A percentile compares a stretch with the other conserved stretches of the same genome.
phyloP scores from a whole-genome alignment of 2,329 filamentous ascomycete species.

The Stagonosporopsis cucurbitacearum region DNA sequence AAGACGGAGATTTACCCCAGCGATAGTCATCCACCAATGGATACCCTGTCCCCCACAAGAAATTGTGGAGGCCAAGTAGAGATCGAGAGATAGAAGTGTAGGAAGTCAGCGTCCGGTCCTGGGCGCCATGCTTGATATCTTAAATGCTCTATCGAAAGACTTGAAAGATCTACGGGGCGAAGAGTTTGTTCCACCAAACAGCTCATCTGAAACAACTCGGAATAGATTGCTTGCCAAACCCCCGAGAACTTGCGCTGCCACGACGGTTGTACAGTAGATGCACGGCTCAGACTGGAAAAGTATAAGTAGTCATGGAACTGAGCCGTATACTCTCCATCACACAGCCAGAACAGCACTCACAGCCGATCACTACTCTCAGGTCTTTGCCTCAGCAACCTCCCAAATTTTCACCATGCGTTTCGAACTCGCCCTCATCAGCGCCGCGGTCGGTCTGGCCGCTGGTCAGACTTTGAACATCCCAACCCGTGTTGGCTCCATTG shows the following conservation, averaged over 20 bases:
- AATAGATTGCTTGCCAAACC: neutral
- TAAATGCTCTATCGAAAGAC: neutral
- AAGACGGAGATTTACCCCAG: constrained; percentile 13
- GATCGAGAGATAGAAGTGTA: neutral
- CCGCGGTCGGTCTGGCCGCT: constrained; percentile 31
- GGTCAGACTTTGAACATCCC: constrained; percentile 41
- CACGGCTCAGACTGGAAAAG: neutral
- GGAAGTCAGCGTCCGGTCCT: neutral
- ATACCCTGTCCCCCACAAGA: neutral
- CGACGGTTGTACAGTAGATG: no score
- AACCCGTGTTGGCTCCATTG: constrained; percentile 30
- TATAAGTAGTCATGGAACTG: neutral
- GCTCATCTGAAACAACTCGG: neutral
- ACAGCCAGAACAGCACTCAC: neutral
- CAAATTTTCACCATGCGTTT: constrained; percentile 8
- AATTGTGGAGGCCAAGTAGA: neutral
- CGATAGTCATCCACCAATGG: constrained; percentile 3
- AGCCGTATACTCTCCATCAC: neutral
- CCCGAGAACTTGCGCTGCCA: no score
- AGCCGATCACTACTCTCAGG: no score
- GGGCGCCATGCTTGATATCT: neutral
- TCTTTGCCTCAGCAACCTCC: neutral
- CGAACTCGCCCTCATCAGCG: constrained; percentile 30
- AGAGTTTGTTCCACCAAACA: constrained; percentile 10
- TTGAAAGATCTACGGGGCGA: neutral